A percentile compares a stretch with the other conserved stretches of the same genome.
Conservation (phyloP, 1,139 yeast genomes). For the Yamadazyma pseudoaaseri region DNA sequence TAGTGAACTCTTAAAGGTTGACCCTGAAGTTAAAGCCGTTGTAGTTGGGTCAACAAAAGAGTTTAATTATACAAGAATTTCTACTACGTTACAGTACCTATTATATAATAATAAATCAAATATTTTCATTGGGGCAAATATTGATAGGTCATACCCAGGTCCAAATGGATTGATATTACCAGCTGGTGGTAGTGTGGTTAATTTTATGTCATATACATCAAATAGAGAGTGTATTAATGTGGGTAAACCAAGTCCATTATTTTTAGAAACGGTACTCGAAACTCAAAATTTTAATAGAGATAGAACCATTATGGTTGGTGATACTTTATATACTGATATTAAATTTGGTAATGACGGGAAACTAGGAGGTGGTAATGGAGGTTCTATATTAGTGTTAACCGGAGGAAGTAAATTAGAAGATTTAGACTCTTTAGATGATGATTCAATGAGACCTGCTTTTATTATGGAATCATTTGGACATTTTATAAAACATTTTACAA, state of each 20-base stretch:
- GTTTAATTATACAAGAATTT: slow-evolving; percentile 37
- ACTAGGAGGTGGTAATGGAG: slow-evolving; percentile 30
- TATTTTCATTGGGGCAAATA: slow-evolving; percentile 42
- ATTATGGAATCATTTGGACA: slow-evolving; percentile 30
- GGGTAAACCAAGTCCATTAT: slow-evolving; percentile 37
- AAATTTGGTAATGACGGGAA: slow-evolving; percentile 44
- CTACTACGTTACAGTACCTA: slow-evolving; percentile 40
- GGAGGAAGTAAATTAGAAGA: slow-evolving; percentile 36
- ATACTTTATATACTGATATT: slow-evolving; percentile 43
- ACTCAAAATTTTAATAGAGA: slow-evolving; percentile 25
- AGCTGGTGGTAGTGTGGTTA: slow-evolving; percentile 46
- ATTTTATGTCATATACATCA: slow-evolving; percentile 37
- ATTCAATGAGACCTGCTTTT: slow-evolving; percentile 28
- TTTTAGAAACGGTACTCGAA: slow-evolving; percentile 30
- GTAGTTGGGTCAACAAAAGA: slow-evolving; percentile 42
- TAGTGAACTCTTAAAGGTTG: slow-evolving; percentile 45
- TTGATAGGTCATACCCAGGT: slow-evolving; percentile 42
- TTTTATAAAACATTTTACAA: slow-evolving; percentile 1
- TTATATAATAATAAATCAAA: slow-evolving; percentile 29
- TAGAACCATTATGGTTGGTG: slow-evolving; percentile 42
- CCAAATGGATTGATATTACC: slow-evolving; percentile 37
- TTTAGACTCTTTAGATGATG: slow-evolving; percentile 17
- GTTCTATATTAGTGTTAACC: slow-evolving; percentile 34
- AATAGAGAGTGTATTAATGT: slow-evolving; percentile 33
- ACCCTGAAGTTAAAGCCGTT: slow-evolving; percentile 40